Percentiles rank a stretch among this genome's conserved stretches.
Evolutionary conservation across 2,329 filamentous ascomycete genomes (phyloP).

Genomic region (Curvularia verruculosa): DNA sequence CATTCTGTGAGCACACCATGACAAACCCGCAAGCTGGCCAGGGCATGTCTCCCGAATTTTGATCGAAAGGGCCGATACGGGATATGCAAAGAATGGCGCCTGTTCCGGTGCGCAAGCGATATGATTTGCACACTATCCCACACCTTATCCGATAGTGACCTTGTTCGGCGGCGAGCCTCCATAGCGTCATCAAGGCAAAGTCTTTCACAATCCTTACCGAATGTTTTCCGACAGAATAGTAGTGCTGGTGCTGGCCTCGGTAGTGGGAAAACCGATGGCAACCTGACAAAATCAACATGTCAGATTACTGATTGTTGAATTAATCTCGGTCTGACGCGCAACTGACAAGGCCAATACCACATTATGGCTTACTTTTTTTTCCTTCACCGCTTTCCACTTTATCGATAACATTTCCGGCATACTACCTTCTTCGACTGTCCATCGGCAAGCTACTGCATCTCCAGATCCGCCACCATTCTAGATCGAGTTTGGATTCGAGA

Average conservation of each 20-base stretch:
- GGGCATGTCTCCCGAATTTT: constrained; percentile 11
- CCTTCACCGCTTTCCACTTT: constrained; percentile 15
- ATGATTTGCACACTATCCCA: constrained; percentile 14
- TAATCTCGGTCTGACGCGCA: neutral
- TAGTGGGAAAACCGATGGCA: neutral
- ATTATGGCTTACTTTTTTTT: constrained; percentile 9
- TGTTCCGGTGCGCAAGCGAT: constrained; percentile 8
- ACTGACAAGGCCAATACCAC: neutral
- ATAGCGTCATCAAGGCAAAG: constrained; percentile 1
- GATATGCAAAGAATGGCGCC: constrained; percentile 12
- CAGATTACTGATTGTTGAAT: neutral
- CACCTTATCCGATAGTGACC: constrained; percentile 10
- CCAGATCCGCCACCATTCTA: constrained; percentile 11
- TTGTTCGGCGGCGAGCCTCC: neutral
- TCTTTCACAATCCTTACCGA: neutral
- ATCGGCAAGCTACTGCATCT: constrained; percentile 23
- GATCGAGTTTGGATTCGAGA: constrained; percentile 3
- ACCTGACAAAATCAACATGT: neutral
- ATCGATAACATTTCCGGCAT: constrained; percentile 18
- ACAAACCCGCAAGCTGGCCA: constrained; percentile 3
- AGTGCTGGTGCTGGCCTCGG: neutral
- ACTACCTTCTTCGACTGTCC: constrained; percentile 15
- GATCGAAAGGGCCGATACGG: constrained; percentile 21
- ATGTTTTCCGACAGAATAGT: neutral
- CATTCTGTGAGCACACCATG: constrained; percentile 1